Conservation (phyloP, 2,329 filamentous ascomycete genomes). For the Cordyceps fumosorosea region DNA sequence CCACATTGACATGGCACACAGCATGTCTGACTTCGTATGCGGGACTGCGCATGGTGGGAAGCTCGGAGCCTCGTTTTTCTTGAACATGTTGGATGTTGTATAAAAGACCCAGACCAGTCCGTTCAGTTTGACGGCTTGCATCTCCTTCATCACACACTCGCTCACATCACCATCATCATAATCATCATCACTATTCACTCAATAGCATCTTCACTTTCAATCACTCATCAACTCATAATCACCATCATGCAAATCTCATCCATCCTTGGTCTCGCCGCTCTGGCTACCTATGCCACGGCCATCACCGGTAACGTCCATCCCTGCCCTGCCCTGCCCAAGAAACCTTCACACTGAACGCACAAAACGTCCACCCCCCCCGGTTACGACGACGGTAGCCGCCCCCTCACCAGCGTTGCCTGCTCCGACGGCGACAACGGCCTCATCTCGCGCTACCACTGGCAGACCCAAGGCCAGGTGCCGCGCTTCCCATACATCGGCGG, state of each 20-base stretch:
- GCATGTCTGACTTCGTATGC: neutral
- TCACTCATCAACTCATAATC: neutral
- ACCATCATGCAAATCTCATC: conserved; percentile 38
- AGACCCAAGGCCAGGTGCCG: conserved; percentile 44
- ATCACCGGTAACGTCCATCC: neutral
- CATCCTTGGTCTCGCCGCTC: conserved; percentile 33
- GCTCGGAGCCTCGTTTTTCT: no score
- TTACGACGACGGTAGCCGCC: conserved; percentile 56
- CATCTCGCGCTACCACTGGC: conserved; percentile 54
- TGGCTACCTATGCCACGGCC: conserved; percentile 25
- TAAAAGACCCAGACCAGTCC: neutral
- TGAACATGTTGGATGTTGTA: neutral
- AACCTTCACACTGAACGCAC: no score
- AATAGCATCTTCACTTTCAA: no score
- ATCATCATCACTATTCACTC: neutral
- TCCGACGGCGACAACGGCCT: conserved; percentile 63
- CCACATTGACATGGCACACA: neutral
- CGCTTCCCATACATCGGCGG: conserved; percentile 52
- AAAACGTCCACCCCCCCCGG: no score
- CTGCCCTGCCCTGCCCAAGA: neutral
- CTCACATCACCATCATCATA: neutral
- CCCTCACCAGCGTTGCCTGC: conserved; percentile 55
- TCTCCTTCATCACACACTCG: neutral
- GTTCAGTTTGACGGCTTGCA: neutral
- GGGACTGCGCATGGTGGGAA: neutral